Evolutionary conservation across 1,284 basidiomycete species (phyloP).

Genomic region (Fomes fomentarius): DNA sequence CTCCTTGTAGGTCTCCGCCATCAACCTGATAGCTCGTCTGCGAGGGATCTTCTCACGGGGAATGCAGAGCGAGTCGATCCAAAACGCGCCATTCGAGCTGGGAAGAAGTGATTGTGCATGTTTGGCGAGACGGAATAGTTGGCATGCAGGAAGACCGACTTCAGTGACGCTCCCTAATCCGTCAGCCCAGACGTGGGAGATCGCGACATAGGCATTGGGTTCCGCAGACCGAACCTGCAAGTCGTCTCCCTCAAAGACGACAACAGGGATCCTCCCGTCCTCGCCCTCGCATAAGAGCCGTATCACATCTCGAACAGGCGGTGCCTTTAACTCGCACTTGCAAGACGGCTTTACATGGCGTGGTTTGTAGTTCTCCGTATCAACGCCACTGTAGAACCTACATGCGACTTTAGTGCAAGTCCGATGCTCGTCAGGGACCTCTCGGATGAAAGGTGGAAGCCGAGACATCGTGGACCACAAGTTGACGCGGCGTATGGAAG

Average conservation of each 20-base stretch:
- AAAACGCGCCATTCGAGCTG: conserved; percentile 16
- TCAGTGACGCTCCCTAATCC: conserved; percentile 25
- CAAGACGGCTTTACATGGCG: conserved; percentile 13
- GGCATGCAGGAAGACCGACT: conserved; percentile 19
- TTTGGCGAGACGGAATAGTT: conserved; percentile 11
- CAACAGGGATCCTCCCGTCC: conserved; percentile 3
- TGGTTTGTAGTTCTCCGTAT: not conserved
- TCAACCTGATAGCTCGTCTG: conserved; percentile 16
- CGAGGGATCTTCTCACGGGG: conserved; percentile 3
- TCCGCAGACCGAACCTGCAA: not conserved
- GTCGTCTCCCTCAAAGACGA: not conserved
- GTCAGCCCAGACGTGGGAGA: conserved; percentile 27
- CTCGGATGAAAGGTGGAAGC: conserved; percentile 6
- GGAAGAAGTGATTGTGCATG: conserved; percentile 9
- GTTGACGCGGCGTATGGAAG: not conserved
- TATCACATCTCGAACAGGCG: conserved; percentile 8
- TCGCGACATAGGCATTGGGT: conserved; percentile 16
- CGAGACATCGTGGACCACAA: not conserved
- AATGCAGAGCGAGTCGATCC: conserved; percentile 26
- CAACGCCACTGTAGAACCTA: conserved; percentile 7
- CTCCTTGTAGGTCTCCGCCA: conserved; percentile 19
- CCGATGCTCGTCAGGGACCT: conserved; percentile 3
- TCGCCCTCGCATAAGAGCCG: not conserved
- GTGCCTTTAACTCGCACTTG: conserved; percentile 5
- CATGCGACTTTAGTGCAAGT: conserved; percentile 7